phyloP scores from a whole-genome alignment of 2,329 filamentous ascomycete species.

The Zymoseptoria pseudotritici region DNA sequence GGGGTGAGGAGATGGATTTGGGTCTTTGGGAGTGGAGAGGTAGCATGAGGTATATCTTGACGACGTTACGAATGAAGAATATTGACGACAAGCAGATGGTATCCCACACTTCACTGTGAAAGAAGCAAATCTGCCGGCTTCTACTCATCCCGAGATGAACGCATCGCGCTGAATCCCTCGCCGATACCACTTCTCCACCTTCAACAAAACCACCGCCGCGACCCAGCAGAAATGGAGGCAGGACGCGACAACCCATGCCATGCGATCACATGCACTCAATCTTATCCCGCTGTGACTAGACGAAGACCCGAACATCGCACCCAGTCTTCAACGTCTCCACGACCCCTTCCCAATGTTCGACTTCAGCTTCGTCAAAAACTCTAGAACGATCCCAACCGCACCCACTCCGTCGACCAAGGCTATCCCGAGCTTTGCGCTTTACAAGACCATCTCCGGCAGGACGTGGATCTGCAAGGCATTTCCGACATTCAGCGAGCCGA shows the following conservation, averaged over 20 bases:
- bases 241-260: background rate
- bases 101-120: background rate
- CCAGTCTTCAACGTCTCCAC: constrained; percentile 8
- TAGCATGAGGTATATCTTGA: background rate
- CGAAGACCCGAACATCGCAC: constrained; percentile 9
- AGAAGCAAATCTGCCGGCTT: background rate
- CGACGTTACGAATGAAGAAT: background rate
- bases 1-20: too few species aligned
- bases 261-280: background rate
- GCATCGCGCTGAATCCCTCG: background rate
- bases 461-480: constrained; percentile 3
- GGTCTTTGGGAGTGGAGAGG: too few species aligned
- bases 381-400: constrained; percentile 6
- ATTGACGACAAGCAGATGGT: too few species aligned
- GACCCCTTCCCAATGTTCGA: constrained; percentile 13
- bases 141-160: background rate
- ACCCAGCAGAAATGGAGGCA: background rate
- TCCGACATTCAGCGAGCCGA: constrained; percentile 14
- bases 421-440: constrained; percentile 3
- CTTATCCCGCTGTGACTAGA: background rate
- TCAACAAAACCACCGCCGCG: background rate
- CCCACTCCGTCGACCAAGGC: background rate
- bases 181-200: background rate
- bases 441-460: constrained; percentile 7
- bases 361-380: constrained; percentile 9